phyloP scores from a whole-genome alignment of 2,329 filamentous ascomycete species.

The Fusarium sp. region DNA sequence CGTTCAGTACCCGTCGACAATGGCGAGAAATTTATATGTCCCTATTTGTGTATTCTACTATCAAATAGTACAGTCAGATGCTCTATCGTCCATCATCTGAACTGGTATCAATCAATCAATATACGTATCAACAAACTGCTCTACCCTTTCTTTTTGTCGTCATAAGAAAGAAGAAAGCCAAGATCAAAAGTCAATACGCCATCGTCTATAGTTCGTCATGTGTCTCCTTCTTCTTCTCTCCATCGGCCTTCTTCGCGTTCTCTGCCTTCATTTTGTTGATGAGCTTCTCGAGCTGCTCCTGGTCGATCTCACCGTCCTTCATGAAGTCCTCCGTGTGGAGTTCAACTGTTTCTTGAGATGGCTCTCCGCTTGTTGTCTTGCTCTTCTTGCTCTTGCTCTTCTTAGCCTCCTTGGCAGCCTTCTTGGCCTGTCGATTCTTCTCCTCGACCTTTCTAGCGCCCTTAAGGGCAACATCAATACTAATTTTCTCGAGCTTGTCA shows the following conservation, averaged over 20 bases:
- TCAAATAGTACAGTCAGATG: slow-evolving; percentile 27
- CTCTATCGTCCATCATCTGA: slow-evolving; percentile 38
- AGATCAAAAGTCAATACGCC: slow-evolving; percentile 29
- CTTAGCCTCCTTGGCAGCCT: slow-evolving; percentile 58
- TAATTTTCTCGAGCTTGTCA: slow-evolving; percentile 77
- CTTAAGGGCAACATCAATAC: slow-evolving; percentile 78
- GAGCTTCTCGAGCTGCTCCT: slow-evolving; percentile 48
- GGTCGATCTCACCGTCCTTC: slow-evolving; percentile 50
- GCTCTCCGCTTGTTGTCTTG: slow-evolving; percentile 53
- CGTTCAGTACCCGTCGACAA: background rate
- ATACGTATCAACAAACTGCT: slow-evolving; percentile 30
- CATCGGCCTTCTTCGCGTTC: slow-evolving; percentile 39
- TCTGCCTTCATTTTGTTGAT: slow-evolving; percentile 44
- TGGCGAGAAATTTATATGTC: slow-evolving; percentile 24
- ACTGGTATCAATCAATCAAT: slow-evolving; percentile 40
- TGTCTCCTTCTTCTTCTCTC: slow-evolving; percentile 45
- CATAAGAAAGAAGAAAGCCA: slow-evolving; percentile 10
- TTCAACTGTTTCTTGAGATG: slow-evolving; percentile 58
- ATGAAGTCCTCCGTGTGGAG: slow-evolving; percentile 62
- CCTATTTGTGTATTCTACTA: slow-evolving; percentile 31
- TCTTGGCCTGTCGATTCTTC: slow-evolving; percentile 61
- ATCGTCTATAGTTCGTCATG: slow-evolving; percentile 55
- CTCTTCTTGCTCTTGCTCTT: slow-evolving; percentile 57
- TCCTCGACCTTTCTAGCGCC: slow-evolving; percentile 69
- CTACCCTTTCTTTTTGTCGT: slow-evolving; percentile 30